Evolutionary conservation across 2,329 filamentous ascomycete species (phyloP), one percentile per base, ranked within the genome.

Genomic region (Penicillium verrucosum): DNA sequence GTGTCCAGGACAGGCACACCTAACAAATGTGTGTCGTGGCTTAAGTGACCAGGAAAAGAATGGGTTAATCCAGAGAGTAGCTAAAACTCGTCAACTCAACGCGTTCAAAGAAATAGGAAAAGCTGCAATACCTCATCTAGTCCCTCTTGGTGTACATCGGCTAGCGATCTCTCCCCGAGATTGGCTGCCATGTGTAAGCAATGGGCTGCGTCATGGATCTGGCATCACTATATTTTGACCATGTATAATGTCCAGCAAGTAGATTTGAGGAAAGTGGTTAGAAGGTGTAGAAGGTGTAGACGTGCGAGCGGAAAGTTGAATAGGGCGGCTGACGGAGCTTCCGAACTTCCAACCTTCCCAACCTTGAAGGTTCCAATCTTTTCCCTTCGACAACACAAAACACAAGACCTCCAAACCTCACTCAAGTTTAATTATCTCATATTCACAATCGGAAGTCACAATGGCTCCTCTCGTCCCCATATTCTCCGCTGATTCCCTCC

Each of bases 401-500:
- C 25, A 27, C 25, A 9, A 8, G 7, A 8, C 25, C 25, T 27
- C 29, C 37, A n/a, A 21, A 16, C 16, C 6, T 32, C 18, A 10
- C 10, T 29, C 18, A 8, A 27, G 1, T 18, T 32, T 9, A 10
- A 23, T 42, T 7, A 2, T 32, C 23, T 7, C 7, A 25, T 34
- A 46, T 34, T 36, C 30, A 70, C 6, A 11, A 32, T 23, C 23
- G 21, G 8, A 29, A 16, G 9, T 6, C 43, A 70, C 23, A 14
- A 86, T 87, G 84, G 77, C 84, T 10, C 84, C 84, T 32, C 78
- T 81, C 30, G 73, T 81, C 52, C 78, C 80, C 59, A 67, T 79
- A 40, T 84, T 86, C 72, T 75, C 78, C 57, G 74, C 81, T 46
- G 77, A 77, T 51, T 70, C 78, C 18, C 80, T 88, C 51, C 73